Conservation (phyloP, 106 monocot species). For the Platanthera guangdongensis region DNA sequence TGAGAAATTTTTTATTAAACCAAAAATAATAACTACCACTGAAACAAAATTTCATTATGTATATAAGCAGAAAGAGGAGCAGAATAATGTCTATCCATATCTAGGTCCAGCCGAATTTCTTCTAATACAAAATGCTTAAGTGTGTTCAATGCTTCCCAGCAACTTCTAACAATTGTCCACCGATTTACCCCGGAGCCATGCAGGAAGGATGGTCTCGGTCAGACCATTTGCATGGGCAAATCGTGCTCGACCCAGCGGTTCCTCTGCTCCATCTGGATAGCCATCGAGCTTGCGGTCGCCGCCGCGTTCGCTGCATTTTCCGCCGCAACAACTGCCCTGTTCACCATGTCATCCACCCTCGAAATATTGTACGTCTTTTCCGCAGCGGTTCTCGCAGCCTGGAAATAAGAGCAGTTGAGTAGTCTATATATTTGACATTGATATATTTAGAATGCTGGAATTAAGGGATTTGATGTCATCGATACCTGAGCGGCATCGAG, state of each 20-base stretch:
- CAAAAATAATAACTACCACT: too few species aligned
- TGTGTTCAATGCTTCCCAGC: background rate
- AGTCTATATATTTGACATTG: background rate
- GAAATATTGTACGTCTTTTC: slow-evolving; percentile 39
- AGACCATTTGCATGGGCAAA: slow-evolving; percentile 25
- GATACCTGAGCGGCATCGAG: slow-evolving; percentile 60
- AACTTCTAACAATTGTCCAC: background rate
- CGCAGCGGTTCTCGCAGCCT: slow-evolving; percentile 64
- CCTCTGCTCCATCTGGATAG: slow-evolving; percentile 37
- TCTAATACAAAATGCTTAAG: background rate
- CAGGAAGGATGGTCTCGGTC: background rate
- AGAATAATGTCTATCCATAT: background rate
- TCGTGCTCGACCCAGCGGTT: slow-evolving; percentile 15
- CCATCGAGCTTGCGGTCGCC: slow-evolving; percentile 45
- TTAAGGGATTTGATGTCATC: background rate
- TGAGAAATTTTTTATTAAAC: too few species aligned
- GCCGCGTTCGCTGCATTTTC: slow-evolving; percentile 65
- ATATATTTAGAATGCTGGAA: background rate
- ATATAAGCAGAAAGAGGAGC: background rate
- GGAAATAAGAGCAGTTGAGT: background rate
- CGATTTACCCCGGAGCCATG: background rate
- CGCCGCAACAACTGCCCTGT: slow-evolving; percentile 51
- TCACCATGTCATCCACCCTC: slow-evolving; percentile 60
- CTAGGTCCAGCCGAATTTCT: background rate
- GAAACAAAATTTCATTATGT: too few species aligned